Evolutionary conservation across 345 rosid species (phyloP).

Genomic region (Salix caprea): DNA sequence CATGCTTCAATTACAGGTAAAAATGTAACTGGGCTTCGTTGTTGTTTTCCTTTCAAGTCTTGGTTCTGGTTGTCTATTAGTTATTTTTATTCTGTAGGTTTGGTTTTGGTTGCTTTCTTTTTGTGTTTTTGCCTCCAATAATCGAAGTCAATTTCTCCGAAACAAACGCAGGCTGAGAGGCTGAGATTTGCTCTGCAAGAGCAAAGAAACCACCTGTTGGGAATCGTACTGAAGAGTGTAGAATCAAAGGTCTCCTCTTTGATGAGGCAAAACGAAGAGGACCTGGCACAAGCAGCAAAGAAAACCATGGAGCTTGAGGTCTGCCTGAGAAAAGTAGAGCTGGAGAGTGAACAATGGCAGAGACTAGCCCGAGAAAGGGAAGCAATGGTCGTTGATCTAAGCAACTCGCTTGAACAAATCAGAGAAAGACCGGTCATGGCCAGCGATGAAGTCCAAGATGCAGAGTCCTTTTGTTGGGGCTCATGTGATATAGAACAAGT

Average conservation of each 20-base stretch:
- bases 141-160: neutral
- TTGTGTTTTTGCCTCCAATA: neutral
- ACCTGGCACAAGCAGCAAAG: constrained; percentile 44
- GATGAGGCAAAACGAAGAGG: constrained; percentile 55
- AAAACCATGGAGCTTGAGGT: constrained; percentile 55
- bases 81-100: neutral
- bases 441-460: constrained; percentile 1
- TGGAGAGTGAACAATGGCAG: constrained; percentile 62
- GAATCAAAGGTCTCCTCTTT: constrained; percentile 38
- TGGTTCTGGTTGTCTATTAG: neutral
- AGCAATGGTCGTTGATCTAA: constrained; percentile 45
- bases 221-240: constrained; percentile 28
- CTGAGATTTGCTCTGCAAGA: constrained; percentile 45
- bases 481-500: neutral
- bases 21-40: neutral
- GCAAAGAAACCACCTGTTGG: constrained; percentile 52
- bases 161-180: constrained; percentile 45
- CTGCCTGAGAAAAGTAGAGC: constrained; percentile 44
- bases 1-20: constrained; percentile 36
- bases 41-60: neutral
- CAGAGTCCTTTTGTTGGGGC: constrained; percentile 16
- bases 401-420: constrained; percentile 33
- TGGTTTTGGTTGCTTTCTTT: neutral
- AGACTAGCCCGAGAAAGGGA: constrained; percentile 55
- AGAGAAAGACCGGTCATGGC: constrained; percentile 13